Base-by-base conservation (phyloP, 169 alveolate species). In the Theileria parva region DNA sequence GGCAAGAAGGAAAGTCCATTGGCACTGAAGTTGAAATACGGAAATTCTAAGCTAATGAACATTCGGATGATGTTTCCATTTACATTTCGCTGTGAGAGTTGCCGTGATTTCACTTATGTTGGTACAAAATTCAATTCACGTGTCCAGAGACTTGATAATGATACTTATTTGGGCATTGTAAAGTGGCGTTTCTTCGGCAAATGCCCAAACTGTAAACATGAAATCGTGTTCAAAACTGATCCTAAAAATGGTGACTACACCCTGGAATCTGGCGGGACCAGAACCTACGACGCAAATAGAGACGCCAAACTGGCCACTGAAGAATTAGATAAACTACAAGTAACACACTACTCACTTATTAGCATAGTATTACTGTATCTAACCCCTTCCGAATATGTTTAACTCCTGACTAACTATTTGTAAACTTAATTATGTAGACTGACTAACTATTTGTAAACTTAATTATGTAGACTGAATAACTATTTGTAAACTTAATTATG, bases 21-120 rank as follows among this genome's bases (percentile, higher is more conserved):
- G n/a, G 87, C 85, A 28, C 57, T 79, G 65, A 78, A 77, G 53
- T 74, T 79, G 27, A 50, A 50, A 66, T 81, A 78, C 25, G 67
- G 81, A 85, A 75, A 86, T 67, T 79, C 92, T 55, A 93, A 94
- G 76, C 91, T 95, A 63, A 93, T 97, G 86, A 95, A 97, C 81
- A 98, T 98, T 13, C 94, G 99, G 71, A 98, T 97, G 99, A 96
- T 98, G 99, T 95, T 96, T 57, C 99, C 99, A 19, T 97, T 98
- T 94, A 96, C 98, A 17, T 87, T 96, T 64, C 88, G 97, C 66
- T 98, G 99, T 87, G 96, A 93, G 65, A 94, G 97, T 55, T 98
- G 99, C 86, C 95, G 96, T 3, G 96, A 95, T 66, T 98, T 96
- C 88, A 95, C 97, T 27, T 97, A 97, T 79, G 98, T 98, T 55